These are phyloP conservation scores for Cladorrhinum sp. DNA, from an alignment of 2,329 filamentous ascomycete genomes.

Conservation along the genomic window DNA sequence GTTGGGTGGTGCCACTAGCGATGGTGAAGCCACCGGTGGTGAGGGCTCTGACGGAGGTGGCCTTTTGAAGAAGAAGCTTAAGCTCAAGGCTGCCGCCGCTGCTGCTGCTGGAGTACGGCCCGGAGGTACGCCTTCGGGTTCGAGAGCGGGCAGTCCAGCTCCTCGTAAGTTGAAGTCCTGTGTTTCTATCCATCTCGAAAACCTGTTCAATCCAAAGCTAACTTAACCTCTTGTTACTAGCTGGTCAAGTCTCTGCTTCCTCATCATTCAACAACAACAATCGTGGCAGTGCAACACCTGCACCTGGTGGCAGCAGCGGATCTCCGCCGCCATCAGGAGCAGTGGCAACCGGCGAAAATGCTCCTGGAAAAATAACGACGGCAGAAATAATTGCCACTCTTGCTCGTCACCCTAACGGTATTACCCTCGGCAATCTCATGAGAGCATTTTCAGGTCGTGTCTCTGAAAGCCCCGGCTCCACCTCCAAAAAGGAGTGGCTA, in stretches of 20 bases:
- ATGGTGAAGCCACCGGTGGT: constrained; percentile 68
- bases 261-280: constrained; percentile 3
- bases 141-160: constrained; percentile 61
- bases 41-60: constrained; percentile 60
- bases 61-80: constrained; percentile 54
- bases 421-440: constrained; percentile 53
- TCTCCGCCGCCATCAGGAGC: constrained; percentile 31
- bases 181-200: neutral
- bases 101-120: constrained; percentile 41
- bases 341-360: too few relatives aligned
- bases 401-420: constrained; percentile 39
- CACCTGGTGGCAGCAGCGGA: constrained; percentile 3
- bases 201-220: too few relatives aligned
- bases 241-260: constrained; percentile 10
- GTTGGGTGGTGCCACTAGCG: constrained; percentile 60
- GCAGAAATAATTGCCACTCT: constrained; percentile 41
- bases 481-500: neutral
- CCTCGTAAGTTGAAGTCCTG: constrained; percentile 34
- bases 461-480: neutral
- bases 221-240: neutral
- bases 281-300: constrained; percentile 18
- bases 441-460: constrained; percentile 50
- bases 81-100: constrained; percentile 47
- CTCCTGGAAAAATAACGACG: constrained; percentile 52
- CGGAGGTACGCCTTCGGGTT: constrained; percentile 54